Percentiles rank a stretch among this genome's conserved stretches.
These are phyloP conservation scores for Triglochin maritima DNA, from an alignment of 106 monocot genomes.

Conservation along the genomic window DNA sequence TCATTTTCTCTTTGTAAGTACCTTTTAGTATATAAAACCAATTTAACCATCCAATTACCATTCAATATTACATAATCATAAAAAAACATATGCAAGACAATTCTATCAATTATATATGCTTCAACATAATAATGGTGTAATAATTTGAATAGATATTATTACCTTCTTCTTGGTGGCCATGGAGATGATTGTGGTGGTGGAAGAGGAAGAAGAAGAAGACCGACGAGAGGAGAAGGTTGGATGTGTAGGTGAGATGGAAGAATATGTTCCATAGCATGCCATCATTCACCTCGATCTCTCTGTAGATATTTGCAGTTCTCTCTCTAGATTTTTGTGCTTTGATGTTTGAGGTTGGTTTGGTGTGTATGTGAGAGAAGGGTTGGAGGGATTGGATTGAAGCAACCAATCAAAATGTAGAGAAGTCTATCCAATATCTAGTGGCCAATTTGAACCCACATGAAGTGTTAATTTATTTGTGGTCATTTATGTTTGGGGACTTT, in stretches of 20 bases:
- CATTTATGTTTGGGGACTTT: too few species aligned
- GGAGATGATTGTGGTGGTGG: conserved; percentile 22
- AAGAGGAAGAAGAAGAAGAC: conserved; percentile 5
- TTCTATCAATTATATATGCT: not conserved
- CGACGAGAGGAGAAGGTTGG: conserved; percentile 3
- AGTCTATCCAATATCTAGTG: conserved; percentile 3
- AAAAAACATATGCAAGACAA: not conserved
- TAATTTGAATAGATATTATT: not conserved
- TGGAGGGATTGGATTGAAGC: not conserved
- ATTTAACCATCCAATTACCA: not conserved
- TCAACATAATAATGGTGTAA: not conserved
- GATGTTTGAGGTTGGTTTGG: not conserved
- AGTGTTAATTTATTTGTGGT: too few species aligned
- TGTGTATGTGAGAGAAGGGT: not conserved
- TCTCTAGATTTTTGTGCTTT: not conserved
- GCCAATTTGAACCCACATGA: too few species aligned
- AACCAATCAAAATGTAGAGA: conserved; percentile 15
- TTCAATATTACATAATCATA: not conserved
- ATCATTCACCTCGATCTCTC: conserved; percentile 7
- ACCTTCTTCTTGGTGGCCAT: conserved; percentile 87
- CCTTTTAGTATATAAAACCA: not conserved
- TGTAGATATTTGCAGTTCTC: not conserved
- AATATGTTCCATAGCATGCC: conserved; percentile 13
- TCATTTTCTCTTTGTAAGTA: not conserved
- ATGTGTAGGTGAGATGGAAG: conserved; percentile 7